phyloP scores from a whole-genome alignment of 2,329 filamentous ascomycete genomes.

The Neobulgaria alba region DNA sequence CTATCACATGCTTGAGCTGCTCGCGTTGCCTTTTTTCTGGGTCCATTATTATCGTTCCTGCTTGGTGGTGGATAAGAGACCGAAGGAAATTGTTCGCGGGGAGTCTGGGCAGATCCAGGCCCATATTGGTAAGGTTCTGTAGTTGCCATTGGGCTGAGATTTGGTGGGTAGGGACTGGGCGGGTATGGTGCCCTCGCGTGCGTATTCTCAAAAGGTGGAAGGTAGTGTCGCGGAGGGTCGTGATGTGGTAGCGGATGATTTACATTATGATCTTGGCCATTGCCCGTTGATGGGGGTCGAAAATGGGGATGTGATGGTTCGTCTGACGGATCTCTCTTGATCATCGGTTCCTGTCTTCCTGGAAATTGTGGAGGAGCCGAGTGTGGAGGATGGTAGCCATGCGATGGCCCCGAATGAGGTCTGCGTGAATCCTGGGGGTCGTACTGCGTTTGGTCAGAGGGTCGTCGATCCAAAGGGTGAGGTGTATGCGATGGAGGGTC shows the following conservation, averaged over 20 bases:
- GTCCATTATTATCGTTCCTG: constrained; percentile 8
- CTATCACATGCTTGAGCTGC: constrained; percentile 72
- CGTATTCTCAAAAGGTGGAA: constrained; percentile 15
- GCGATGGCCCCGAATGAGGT: constrained; percentile 22
- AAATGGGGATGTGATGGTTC: constrained; percentile 32
- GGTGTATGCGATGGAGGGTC: constrained; percentile 28
- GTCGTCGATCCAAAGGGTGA: constrained; percentile 39
- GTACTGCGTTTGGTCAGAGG: constrained; percentile 46
- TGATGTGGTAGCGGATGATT: constrained; percentile 21
- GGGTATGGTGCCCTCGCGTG: constrained; percentile 14
- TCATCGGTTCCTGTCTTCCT: constrained; percentile 38
- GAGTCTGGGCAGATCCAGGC: constrained; percentile 7
- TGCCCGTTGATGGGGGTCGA: constrained; percentile 24
- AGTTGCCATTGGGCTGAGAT: constrained; percentile 24
- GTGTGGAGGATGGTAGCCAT: constrained; percentile 26
- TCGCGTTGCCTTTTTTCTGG: constrained; percentile 24
- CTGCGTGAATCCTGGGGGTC: constrained; percentile 32
- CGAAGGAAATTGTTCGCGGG: constrained; percentile 17
- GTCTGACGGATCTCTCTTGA: constrained; percentile 44
- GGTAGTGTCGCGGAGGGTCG: constrained; percentile 13
- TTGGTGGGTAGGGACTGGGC: constrained; percentile 14
- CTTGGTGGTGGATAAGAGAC: constrained; percentile 16
- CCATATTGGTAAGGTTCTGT: constrained; percentile 19
- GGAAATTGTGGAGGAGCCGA: constrained; percentile 30
- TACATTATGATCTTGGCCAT: constrained; percentile 20